phyloP scores from a whole-genome alignment of 2,329 filamentous ascomycete genomes.

The Fusarium dimerum region DNA sequence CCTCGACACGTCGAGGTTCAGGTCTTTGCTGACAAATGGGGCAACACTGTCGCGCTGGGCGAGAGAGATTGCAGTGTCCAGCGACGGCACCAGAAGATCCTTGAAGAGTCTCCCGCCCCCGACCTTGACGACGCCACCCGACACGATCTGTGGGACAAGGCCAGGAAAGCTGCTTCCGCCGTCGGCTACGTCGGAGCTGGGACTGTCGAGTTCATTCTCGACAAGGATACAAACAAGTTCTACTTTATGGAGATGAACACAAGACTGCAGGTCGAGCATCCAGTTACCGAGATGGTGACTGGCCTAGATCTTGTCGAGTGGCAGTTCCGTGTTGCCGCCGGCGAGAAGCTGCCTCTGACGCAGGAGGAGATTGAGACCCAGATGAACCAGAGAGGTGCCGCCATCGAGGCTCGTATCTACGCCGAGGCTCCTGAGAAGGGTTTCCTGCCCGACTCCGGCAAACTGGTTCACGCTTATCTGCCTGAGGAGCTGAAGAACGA shows the following conservation, averaged over 20 bases:
- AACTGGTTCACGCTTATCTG: constrained; percentile 78
- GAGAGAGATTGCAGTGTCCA: constrained; percentile 90
- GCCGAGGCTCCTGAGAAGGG: constrained; percentile 90
- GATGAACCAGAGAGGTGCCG: constrained; percentile 77
- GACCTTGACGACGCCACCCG: constrained; percentile 59
- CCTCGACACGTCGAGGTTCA: constrained; percentile 89
- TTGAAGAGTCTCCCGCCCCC: constrained; percentile 86
- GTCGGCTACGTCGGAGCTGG: constrained; percentile 88
- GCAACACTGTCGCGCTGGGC: constrained; percentile 78
- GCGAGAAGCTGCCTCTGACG: constrained; percentile 57
- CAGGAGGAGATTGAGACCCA: constrained; percentile 68
- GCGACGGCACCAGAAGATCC: constrained; percentile 83
- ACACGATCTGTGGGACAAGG: constrained; percentile 65
- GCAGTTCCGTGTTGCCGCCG: constrained; percentile 78
- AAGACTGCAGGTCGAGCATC: constrained; percentile 92
- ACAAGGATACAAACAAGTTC: constrained; percentile 78
- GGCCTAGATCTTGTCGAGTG: constrained; percentile 83
- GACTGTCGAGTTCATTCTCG: constrained; percentile 88
- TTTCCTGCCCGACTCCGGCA: constrained; percentile 93
- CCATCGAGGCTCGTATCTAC: constrained; percentile 95
- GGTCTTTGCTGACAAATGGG: constrained; percentile 80
- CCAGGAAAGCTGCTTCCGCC: constrained; percentile 67
- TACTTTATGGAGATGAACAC: constrained; percentile 87
- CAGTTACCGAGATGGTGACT: constrained; percentile 75
- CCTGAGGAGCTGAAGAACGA: constrained; percentile 59